phyloP scores from a whole-genome alignment of 108 stramenopile genomes.

The Stephanodiscus minutulus region DNA sequence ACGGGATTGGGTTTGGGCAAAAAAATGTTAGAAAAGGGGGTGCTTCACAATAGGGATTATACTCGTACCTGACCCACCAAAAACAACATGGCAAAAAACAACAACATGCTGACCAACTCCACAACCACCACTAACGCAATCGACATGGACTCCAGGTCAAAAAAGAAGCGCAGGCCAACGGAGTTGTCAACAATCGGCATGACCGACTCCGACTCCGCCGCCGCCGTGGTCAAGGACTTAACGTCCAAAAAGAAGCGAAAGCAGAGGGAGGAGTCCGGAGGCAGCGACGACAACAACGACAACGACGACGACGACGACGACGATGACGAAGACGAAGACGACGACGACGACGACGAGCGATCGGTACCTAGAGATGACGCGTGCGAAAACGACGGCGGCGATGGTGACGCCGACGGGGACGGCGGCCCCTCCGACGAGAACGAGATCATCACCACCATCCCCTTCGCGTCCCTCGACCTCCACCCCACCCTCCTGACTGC shows the following conservation, averaged over 20 bases:
- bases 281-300: slow-evolving; percentile 6
- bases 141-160: too few relatives aligned
- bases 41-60: too few relatives aligned
- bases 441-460: slow-evolving; percentile 65
- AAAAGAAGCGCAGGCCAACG: too few relatives aligned
- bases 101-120: too few relatives aligned
- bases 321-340: slow-evolving; percentile 32
- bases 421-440: slow-evolving; percentile 43
- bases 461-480: slow-evolving; percentile 89
- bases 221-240: too few relatives aligned
- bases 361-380: slow-evolving; percentile 32
- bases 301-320: slow-evolving; percentile 10
- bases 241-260: slow-evolving; percentile 4
- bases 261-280: slow-evolving; percentile 15
- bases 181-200: too few relatives aligned
- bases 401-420: slow-evolving; percentile 15
- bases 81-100: too few relatives aligned
- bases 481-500: slow-evolving; percentile 82
- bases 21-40: too few relatives aligned
- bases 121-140: too few relatives aligned
- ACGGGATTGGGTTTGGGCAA: too few relatives aligned
- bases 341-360: slow-evolving; percentile 36
- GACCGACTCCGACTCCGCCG: too few relatives aligned
- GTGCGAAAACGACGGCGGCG: slow-evolving; percentile 27
- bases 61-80: too few relatives aligned